A percentile compares a stretch with the other conserved stretches of the same genome.
Conservation (phyloP, 768 basidiomycete genomes). For the Megacollybia marginata region DNA sequence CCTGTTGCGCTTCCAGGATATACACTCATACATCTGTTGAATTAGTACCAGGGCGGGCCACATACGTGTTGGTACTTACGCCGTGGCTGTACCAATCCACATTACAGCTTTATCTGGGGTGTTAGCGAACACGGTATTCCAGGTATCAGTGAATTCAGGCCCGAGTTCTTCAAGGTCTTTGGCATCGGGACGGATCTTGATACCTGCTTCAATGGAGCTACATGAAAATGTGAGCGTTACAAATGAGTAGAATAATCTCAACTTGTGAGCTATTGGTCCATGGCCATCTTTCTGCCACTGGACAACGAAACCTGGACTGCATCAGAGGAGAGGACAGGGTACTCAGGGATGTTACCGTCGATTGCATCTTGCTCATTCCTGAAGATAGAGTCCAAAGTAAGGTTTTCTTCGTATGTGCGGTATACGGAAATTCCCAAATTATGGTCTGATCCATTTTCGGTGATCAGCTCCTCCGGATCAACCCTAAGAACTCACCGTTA, state of each 20-base stretch:
- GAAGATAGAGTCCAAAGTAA: conserved; percentile 43
- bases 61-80: conserved; percentile 21
- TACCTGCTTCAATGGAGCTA: conserved; percentile 47
- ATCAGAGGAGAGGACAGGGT: neutral
- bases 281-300: conserved; percentile 29
- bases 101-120: conserved; percentile 51
- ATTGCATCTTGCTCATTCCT: conserved; percentile 29
- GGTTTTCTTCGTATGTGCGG: conserved; percentile 33
- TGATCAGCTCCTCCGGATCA: neutral
- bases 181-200: conserved; percentile 46
- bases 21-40: neutral
- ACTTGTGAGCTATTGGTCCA: conserved; percentile 53
- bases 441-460: conserved; percentile 27
- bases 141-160: conserved; percentile 37
- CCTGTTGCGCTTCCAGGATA: conserved; percentile 3
- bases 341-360: conserved; percentile 22
- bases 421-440: conserved; percentile 30
- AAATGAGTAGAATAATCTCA: conserved; percentile 6
- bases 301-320: conserved; percentile 20
- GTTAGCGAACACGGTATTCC: conserved; percentile 42
- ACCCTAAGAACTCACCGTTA: conserved; percentile 27
- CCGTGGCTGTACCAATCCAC: conserved; percentile 31
- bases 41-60: neutral
- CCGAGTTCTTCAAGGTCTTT: conserved; percentile 45
- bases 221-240: neutral